Base-by-base conservation (phyloP, 1,284 basidiomycete species). In the Ceratobasidium sp. region DNA sequence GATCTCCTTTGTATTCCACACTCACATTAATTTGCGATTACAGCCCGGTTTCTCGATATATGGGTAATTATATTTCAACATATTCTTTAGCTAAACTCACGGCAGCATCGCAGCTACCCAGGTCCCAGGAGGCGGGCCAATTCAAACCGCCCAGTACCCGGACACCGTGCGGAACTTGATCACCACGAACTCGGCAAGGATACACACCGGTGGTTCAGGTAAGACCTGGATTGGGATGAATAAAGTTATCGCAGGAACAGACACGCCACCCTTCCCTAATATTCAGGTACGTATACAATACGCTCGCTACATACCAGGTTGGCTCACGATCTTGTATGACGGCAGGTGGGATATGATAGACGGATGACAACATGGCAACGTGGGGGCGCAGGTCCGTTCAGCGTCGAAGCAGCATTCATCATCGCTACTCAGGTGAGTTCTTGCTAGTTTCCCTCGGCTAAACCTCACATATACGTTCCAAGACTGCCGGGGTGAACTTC, bases 321-420 rank as follows among this genome's bases (percentile, higher is more conserved):
- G 31, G 14, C 14, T 59, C 6, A 34, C 14, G 7, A 7, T 14
- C 39, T n/a, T 2, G 13, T 27, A 14, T 16, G 13, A 1, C 13
- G 5, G 1, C 29, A 61, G 58, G 58, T 39, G 1, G 58, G 58
- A 11, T 39, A 39, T 16, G 58, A 61, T 34, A 41, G 1, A 6
- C 34, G 34, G 27, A 22, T 61, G 9, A 61, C 58, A 11, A 16
- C 7, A 4, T 61, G 58, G 58, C 58, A 61, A 31, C 16, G 58
- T 41, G 58, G 58, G 1, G 22, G 8, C 1, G 58, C 34, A 3
- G 58, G 58, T 11, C 58, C 58, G n/a, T 61, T 61, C 19, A 61
- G 58, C n/a, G 19, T 61, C 14, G 58, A 61, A 27, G 58, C 58
- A 1, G 58, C 58, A 13, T 61, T 61, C 14, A 61, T 61, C 14